These are phyloP conservation scores for Yamadazyma diddensiae DNA, from an alignment of 1,139 yeast genomes.

Conservation along the genomic window DNA sequence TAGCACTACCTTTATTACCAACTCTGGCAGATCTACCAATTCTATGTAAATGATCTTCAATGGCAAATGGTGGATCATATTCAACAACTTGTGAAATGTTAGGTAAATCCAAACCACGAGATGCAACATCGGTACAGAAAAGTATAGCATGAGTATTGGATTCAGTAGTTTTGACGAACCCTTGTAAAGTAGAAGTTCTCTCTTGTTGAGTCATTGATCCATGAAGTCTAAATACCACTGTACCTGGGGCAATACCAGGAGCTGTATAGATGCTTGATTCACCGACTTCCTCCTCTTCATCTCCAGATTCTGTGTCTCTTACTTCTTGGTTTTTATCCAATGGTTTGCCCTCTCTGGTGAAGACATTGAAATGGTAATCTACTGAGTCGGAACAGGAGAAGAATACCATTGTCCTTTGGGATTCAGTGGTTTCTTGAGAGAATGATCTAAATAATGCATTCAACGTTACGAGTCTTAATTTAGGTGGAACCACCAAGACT, in stretches of 20 bases:
- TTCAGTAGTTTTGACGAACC: conserved; percentile 45
- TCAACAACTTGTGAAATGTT: conserved; percentile 63
- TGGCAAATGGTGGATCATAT: conserved; percentile 66
- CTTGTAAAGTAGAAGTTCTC: conserved; percentile 72
- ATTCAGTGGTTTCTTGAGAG: conserved; percentile 21
- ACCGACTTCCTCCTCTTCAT: conserved; percentile 23
- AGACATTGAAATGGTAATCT: conserved; percentile 79
- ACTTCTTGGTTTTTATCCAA: conserved; percentile 28
- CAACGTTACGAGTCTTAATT: conserved; percentile 77
- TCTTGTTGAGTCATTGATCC: conserved; percentile 85
- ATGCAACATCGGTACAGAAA: conserved; percentile 79
- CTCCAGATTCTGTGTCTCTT: conserved; percentile 22
- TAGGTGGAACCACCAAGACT: conserved; percentile 83
- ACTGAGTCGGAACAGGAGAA: conserved; percentile 94
- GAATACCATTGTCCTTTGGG: conserved; percentile 71
- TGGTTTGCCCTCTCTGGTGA: conserved; percentile 55
- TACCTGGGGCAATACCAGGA: conserved; percentile 48
- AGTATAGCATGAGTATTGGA: conserved; percentile 55
- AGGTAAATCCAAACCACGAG: conserved; percentile 71
- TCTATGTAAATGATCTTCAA: conserved; percentile 71
- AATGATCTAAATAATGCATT: conserved; percentile 55
- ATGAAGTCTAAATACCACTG: conserved; percentile 74
- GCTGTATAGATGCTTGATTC: conserved; percentile 44
- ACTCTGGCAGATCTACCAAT: conserved; percentile 77
- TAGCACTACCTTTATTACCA: conserved; percentile 62